phyloP scores from a whole-genome alignment of 2,329 filamentous ascomycete genomes.

The Xylariales sp. region DNA sequence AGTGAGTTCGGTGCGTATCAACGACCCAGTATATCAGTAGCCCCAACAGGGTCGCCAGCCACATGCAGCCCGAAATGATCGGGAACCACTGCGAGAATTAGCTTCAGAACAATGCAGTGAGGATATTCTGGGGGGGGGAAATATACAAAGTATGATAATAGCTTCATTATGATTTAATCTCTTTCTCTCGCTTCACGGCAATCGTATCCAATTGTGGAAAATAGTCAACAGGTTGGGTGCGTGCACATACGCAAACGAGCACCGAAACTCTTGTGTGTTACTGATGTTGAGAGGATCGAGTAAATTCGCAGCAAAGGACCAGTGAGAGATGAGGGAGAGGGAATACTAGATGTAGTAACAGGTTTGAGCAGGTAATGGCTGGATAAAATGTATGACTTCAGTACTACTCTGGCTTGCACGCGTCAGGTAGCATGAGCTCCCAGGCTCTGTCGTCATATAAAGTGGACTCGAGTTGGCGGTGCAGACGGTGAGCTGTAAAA shows the following conservation, averaged over 20 bases:
- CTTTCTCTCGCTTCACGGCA: too few relatives aligned
- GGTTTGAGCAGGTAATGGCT: too few relatives aligned
- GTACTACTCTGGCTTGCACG: too few relatives aligned
- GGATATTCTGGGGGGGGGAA: too few relatives aligned
- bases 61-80: constrained; percentile 60
- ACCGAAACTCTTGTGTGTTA: too few relatives aligned
- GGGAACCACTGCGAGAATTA: constrained; percentile 63
- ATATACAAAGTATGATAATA: constrained; percentile 31
- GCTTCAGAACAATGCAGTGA: too few relatives aligned
- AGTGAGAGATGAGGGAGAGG: background rate
- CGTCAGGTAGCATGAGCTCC: background rate
- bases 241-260: background rate
- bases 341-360: too few relatives aligned
- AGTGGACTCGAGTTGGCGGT: constrained; percentile 7
- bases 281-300: too few relatives aligned
- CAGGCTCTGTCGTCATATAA: constrained; percentile 3
- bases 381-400: too few relatives aligned
- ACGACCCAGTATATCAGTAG: constrained; percentile 68
- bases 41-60: constrained; percentile 64
- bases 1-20: constrained; percentile 48
- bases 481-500: too few relatives aligned
- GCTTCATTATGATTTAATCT: constrained; percentile 12
- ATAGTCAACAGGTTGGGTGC: too few relatives aligned
- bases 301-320: background rate
- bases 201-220: too few relatives aligned